Base-by-base conservation (phyloP, 2,329 filamentous ascomycete genomes). In the Pseudogymnoascus sp. region DNA sequence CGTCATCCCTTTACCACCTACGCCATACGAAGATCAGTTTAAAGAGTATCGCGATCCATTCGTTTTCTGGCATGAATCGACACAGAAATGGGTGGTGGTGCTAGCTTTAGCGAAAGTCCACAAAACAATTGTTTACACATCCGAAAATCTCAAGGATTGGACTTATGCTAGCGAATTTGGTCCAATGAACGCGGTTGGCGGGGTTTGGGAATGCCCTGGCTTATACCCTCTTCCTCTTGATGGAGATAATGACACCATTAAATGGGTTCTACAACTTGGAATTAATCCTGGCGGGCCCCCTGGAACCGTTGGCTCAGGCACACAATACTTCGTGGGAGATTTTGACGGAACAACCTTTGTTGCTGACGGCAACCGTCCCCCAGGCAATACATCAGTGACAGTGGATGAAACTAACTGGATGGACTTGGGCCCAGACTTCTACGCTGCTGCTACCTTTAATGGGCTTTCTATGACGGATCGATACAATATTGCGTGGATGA, bases 301-400 rank as follows among this genome's bases (percentile, higher is more conserved):
- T 0, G 83, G 40, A 13, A 21, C 19, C 19, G 19, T 83, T 7
- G 83, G 83, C 0, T 83, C 80, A 1, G 77, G 80, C 16, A 78
- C 77, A 0, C 72, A 85, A 70, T 86, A 86, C 70, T 83, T 82
- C 74, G 74, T 81, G 0, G 85, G 86, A 4, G 74, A 72, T 1
- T 88, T 87, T 75, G 86, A 88, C 66, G 86, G 85, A n/a, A 86
- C 83, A 0, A 81, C 85, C 70, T 88, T 86, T 64, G 72, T 69
- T 14, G 70, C 79, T 1, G 72, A 76, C 26, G 81, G 82, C 66
- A 69, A 66, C 1, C 74, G 73, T 6, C 74, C 76, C 6, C 73
- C 76, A 3, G 73, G 80, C 14, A 74, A 75, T 5, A 79, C 81
- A 66, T 81, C 81, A 21, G 76, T 72, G 19, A 38, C n/a, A 14